Evolutionary conservation across 2,329 filamentous ascomycete species (phyloP).

Genomic region (Elsinoe perseae): DNA sequence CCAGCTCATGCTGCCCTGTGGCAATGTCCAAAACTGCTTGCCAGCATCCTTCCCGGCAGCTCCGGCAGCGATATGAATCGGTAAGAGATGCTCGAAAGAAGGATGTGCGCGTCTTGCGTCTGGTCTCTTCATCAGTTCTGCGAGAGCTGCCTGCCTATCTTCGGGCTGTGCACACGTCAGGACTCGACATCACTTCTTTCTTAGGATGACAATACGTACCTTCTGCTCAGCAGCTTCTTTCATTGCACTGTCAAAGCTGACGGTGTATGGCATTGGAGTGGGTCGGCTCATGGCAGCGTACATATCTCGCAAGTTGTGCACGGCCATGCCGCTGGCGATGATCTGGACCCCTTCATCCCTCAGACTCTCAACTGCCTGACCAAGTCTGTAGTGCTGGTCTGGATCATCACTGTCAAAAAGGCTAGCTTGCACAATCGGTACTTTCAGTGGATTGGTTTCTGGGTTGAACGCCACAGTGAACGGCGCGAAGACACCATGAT

Average conservation of each 20-base stretch:
- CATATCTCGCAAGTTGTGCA: slow-evolving; percentile 34
- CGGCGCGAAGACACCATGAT: slow-evolving; percentile 67
- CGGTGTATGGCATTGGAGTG: slow-evolving; percentile 27
- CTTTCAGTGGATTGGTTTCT: slow-evolving; percentile 31
- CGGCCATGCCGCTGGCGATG: slow-evolving; percentile 66
- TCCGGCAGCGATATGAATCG: slow-evolving; percentile 45
- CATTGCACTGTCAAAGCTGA: slow-evolving; percentile 30
- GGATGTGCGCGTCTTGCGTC: slow-evolving; percentile 57
- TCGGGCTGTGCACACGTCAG: slow-evolving; percentile 20
- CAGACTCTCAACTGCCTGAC: slow-evolving; percentile 56
- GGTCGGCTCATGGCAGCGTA: slow-evolving; percentile 21
- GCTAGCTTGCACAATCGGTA: slow-evolving; percentile 64
- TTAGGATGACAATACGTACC: slow-evolving; percentile 5
- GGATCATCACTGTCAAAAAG: slow-evolving; percentile 59
- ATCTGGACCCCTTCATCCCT: slow-evolving; percentile 61
- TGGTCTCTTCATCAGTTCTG: slow-evolving; percentile 28
- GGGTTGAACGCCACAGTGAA: slow-evolving; percentile 52
- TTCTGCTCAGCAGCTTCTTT: slow-evolving; percentile 28
- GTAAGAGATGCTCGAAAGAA: slow-evolving; percentile 55
- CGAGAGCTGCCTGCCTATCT: slow-evolving; percentile 29
- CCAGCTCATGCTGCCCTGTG: slow-evolving; percentile 32
- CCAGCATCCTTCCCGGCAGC: slow-evolving; percentile 29
- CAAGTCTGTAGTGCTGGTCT: slow-evolving; percentile 58
- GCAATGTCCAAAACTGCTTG: slow-evolving; percentile 29
- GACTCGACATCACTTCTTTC: not conserved